A percentile compares a stretch with the other conserved stretches of the same genome.
phyloP scores from a whole-genome alignment of 345 rosid species.

The Salix viminalis region DNA sequence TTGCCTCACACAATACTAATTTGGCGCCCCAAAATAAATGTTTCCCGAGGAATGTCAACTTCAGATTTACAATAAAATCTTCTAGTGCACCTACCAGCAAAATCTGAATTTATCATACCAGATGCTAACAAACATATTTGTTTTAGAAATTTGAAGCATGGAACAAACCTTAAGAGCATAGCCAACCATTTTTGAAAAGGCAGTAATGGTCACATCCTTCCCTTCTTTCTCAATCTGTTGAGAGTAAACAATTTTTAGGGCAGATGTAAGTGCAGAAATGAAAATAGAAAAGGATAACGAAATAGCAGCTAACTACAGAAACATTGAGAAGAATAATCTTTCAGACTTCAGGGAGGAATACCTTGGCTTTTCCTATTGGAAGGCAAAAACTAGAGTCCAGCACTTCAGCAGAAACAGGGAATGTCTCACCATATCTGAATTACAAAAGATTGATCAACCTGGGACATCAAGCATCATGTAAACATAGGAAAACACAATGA shows the following conservation, averaged over 20 bases:
- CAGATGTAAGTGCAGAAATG: background rate
- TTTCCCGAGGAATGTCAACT: background rate
- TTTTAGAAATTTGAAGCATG: background rate
- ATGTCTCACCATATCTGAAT: slow-evolving; percentile 82
- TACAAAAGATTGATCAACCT: slow-evolving; percentile 8
- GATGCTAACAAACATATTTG: background rate
- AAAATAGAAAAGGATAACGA: background rate
- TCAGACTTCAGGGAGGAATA: slow-evolving; percentile 14
- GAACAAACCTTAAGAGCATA: slow-evolving; percentile 68
- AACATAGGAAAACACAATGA: background rate
- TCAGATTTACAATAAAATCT: background rate
- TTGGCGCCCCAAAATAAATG: background rate
- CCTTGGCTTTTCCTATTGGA: slow-evolving; percentile 97
- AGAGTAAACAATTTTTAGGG: slow-evolving; percentile 1
- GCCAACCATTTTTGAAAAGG: slow-evolving; percentile 89
- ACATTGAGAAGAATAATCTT: slow-evolving; percentile 5
- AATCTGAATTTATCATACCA: background rate
- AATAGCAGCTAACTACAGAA: background rate
- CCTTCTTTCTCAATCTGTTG: slow-evolving; percentile 87
- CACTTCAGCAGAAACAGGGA: slow-evolving; percentile 81
- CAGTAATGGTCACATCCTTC: slow-evolving; percentile 75
- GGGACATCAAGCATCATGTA: background rate
- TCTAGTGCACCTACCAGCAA: background rate
- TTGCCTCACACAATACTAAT: no score
- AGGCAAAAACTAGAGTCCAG: slow-evolving; percentile 92